These are phyloP conservation scores for Boletus sp. DNA, from an alignment of 768 basidiomycete species.

Conservation along the genomic window DNA sequence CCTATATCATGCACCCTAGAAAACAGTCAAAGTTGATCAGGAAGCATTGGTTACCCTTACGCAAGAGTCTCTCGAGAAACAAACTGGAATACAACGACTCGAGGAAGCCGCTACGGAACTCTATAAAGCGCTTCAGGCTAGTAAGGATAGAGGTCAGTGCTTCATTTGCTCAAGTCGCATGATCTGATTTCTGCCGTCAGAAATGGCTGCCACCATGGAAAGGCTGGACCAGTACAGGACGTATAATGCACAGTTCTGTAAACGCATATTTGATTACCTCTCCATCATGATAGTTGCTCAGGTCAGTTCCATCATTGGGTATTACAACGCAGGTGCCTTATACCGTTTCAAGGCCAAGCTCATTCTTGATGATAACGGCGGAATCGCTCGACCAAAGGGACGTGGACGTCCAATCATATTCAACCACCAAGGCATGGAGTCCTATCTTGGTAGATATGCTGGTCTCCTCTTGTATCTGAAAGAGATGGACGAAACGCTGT, in stretches of 20 bases:
- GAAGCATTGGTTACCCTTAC: conserved; percentile 73
- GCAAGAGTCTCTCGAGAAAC: conserved; percentile 86
- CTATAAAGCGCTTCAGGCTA: conserved; percentile 94
- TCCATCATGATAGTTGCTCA: conserved; percentile 91
- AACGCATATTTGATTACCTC: conserved; percentile 85
- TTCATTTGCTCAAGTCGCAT: not conserved
- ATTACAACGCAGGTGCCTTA: conserved; percentile 5
- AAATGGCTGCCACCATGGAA: conserved; percentile 98
- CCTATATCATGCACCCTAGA: conserved; percentile 42
- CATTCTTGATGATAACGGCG: conserved; percentile 62
- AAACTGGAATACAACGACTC: conserved; percentile 68
- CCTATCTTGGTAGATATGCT: conserved; percentile 82
- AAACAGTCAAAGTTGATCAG: conserved; percentile 91
- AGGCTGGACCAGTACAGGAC: conserved; percentile 87
- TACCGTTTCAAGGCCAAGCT: conserved; percentile 53
- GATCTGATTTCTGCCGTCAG: conserved; percentile 36
- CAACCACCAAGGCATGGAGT: conserved; percentile 74
- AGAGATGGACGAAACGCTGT: conserved; percentile 91
- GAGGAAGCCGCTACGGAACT: conserved; percentile 83
- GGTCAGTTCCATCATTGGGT: conserved; percentile 42
- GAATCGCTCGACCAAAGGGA: conserved; percentile 46
- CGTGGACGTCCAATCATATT: conserved; percentile 48
- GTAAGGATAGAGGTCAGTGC: conserved; percentile 74
- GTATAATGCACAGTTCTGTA: conserved; percentile 90
- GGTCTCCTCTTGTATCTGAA: conserved; percentile 91